Percentiles rank a stretch among this genome's conserved stretches.
phyloP scores from a whole-genome alignment of 768 basidiomycete species.

The Boletus fagicola region DNA sequence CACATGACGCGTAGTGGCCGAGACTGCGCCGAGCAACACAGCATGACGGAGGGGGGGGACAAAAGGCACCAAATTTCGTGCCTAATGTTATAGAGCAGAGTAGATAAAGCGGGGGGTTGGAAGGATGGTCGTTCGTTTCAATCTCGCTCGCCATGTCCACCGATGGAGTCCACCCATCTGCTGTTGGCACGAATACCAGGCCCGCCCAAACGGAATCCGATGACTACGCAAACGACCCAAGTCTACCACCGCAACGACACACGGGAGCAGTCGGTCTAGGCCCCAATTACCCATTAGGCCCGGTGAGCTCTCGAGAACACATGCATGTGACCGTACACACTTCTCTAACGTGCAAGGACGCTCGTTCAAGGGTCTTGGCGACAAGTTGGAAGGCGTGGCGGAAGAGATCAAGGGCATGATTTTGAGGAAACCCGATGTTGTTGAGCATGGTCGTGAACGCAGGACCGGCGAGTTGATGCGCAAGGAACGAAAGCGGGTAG shows the following conservation, averaged over 20 bases:
- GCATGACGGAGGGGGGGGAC: no score
- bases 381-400: constrained; percentile 38
- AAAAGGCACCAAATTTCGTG: no score
- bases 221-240: constrained; percentile 12
- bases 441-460: constrained; percentile 38
- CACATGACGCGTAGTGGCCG: no score
- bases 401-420: constrained; percentile 43
- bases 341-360: neutral
- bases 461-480: constrained; percentile 41
- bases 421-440: constrained; percentile 34
- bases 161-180: constrained; percentile 20
- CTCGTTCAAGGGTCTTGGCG: constrained; percentile 27
- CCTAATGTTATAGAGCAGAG: no score
- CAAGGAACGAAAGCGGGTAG: constrained; percentile 33
- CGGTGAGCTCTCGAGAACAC: constrained; percentile 21
- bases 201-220: neutral
- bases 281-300: constrained; percentile 33
- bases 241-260: constrained; percentile 39
- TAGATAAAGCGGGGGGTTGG: neutral
- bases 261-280: constrained; percentile 44
- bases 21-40: no score
- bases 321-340: no score
- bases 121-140: neutral
- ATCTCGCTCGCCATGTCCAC: constrained; percentile 10
- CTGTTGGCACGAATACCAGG: constrained; percentile 14